phyloP scores from a whole-genome alignment of 1,284 basidiomycete species.

The Sporisorium iseilematis-ciliati region DNA sequence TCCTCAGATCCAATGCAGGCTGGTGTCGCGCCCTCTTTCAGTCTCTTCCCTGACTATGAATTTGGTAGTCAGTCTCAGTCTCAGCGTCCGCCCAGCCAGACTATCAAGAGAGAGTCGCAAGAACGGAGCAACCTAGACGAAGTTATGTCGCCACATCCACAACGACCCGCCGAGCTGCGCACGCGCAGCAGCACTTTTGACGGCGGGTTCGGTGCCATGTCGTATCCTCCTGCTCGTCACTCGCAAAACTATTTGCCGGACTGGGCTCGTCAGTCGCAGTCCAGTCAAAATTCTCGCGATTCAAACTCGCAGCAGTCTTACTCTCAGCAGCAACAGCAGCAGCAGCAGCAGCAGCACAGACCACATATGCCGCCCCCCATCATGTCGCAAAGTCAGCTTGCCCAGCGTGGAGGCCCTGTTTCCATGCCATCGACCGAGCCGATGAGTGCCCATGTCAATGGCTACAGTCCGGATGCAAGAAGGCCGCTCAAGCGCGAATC shows the following conservation, averaged over 20 bases:
- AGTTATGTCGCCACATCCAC: conserved; percentile 20
- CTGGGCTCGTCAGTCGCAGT: conserved; percentile 49
- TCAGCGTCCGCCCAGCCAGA: conserved; percentile 15
- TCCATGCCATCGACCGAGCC: conserved; percentile 39
- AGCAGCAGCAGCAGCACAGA: conserved; percentile 15
- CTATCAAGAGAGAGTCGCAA: conserved; percentile 7
- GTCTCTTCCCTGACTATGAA: conserved; percentile 46
- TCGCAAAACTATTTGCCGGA: conserved; percentile 46
- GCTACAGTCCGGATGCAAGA: conserved; percentile 20
- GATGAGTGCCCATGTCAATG: conserved; percentile 11
- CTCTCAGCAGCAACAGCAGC: conserved; percentile 13
- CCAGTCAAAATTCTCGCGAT: conserved; percentile 23
- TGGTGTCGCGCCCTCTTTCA: conserved; percentile 42
- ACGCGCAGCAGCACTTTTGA: conserved; percentile 54
- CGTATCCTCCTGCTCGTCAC: conserved; percentile 41
- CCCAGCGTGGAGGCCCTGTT: conserved; percentile 41
- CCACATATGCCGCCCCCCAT: conserved; percentile 42
- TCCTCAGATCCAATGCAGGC: conserved; percentile 46
- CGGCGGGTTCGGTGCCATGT: conserved; percentile 32
- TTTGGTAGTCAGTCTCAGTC: conserved; percentile 21
- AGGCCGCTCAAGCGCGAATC: conserved; percentile 51
- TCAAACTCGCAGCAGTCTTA: conserved; percentile 14
- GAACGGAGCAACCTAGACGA: conserved; percentile 11
- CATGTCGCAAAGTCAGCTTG: conserved; percentile 44
- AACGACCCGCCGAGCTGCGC: conserved; percentile 34